A percentile compares a stretch with the other conserved stretches of the same genome.
Conservation (phyloP, 1,284 basidiomycete species). For the Fistulina hepatica region DNA sequence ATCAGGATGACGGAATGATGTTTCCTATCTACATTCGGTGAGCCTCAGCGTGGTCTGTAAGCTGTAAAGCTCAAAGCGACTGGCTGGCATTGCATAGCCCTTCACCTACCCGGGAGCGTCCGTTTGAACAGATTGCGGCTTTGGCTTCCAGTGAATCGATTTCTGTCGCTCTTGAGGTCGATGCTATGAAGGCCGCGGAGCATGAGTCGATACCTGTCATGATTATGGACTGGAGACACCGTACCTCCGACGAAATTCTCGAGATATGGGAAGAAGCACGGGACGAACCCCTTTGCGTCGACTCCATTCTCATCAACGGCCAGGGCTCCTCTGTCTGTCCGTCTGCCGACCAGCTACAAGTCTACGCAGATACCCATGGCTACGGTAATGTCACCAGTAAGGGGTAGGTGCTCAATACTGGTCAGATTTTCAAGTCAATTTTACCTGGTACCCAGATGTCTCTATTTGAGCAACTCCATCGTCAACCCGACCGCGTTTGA, state of each 20-base stretch:
- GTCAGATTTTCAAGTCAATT: neutral
- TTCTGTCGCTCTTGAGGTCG: neutral
- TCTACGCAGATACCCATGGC: conserved; percentile 1
- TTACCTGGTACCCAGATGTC: neutral
- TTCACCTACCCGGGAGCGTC: neutral
- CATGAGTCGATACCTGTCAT: neutral
- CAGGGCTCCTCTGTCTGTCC: conserved; percentile 7
- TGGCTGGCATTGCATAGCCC: neutral
- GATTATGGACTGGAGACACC: conserved; percentile 8
- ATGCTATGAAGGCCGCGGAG: conserved; percentile 3
- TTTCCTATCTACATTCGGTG: conserved; percentile 7
- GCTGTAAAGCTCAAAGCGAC: too few relatives aligned
- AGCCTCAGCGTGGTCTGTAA: neutral
- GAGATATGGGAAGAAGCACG: conserved; percentile 5
- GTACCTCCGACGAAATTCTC: conserved; percentile 3
- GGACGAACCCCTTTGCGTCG: conserved; percentile 8
- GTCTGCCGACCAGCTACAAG: conserved; percentile 2
- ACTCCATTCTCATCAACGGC: conserved; percentile 9
- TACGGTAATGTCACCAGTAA: conserved; percentile 6
- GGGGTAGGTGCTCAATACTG: neutral
- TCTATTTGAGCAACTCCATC: conserved; percentile 1
- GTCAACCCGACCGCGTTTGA: conserved; percentile 2
- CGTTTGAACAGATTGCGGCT: conserved; percentile 2
- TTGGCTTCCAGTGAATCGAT: neutral
- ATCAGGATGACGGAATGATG: conserved; percentile 8